Conservation (phyloP, 2,329 filamentous ascomycete species). For the Echinosphaeria canescens region DNA sequence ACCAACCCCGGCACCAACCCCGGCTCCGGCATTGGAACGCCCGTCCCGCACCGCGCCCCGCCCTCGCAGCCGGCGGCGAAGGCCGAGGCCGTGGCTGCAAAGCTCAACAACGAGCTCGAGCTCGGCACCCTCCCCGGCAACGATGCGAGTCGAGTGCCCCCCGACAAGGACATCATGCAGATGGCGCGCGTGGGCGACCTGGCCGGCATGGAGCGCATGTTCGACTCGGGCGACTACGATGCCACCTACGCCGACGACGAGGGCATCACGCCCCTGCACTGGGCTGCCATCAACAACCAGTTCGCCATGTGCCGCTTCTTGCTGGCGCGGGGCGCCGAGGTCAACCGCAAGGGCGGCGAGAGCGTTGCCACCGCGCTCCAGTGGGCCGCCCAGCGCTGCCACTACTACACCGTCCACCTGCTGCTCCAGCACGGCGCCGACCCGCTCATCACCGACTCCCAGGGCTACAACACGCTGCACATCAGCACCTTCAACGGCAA, state of each 20-base stretch:
- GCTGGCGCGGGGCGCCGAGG: slow-evolving; percentile 62
- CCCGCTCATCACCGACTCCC: slow-evolving; percentile 74
- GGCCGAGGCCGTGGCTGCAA: slow-evolving; percentile 25
- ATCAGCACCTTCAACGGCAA: slow-evolving; percentile 96
- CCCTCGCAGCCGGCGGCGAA: slow-evolving; percentile 34
- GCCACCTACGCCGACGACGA: slow-evolving; percentile 75
- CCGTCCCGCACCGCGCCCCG: slow-evolving; percentile 17
- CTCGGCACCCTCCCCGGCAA: slow-evolving; percentile 17
- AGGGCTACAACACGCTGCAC: slow-evolving; percentile 96
- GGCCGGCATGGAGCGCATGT: slow-evolving; percentile 68
- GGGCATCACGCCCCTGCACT: slow-evolving; percentile 93
- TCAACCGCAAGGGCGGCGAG: slow-evolving; percentile 91
- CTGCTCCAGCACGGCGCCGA: slow-evolving; percentile 83
- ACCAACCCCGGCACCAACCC: no score
- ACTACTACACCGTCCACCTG: slow-evolving; percentile 91
- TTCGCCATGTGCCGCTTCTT: slow-evolving; percentile 95
- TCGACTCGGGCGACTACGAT: slow-evolving; percentile 62
- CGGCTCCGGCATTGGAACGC: no score
- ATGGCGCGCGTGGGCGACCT: slow-evolving; percentile 77
- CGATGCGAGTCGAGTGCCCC: slow-evolving; percentile 3
- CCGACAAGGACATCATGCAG: slow-evolving; percentile 83
- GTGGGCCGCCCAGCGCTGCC: slow-evolving; percentile 91
- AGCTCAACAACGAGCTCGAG: slow-evolving; percentile 32
- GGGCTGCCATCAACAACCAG: slow-evolving; percentile 98
- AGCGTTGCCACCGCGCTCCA: slow-evolving; percentile 85